A percentile compares a stretch with the other conserved stretches of the same genome.
These are phyloP conservation scores for Curvularia eragrostidis DNA, from an alignment of 2,329 filamentous ascomycete species.

Conservation along the genomic window DNA sequence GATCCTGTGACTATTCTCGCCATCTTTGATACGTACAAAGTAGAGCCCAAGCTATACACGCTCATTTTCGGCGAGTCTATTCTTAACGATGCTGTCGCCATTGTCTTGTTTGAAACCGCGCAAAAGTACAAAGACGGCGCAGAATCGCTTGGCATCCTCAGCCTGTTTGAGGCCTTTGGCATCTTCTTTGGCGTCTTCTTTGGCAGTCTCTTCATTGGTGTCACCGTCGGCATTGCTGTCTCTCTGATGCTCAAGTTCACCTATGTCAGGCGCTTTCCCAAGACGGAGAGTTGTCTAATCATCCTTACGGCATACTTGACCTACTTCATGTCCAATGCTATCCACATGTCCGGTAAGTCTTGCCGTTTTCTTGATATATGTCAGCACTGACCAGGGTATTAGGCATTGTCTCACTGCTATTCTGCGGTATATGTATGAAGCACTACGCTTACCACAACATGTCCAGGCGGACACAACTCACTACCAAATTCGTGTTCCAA, in stretches of 20 bases:
- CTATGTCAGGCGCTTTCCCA: slow-evolving; percentile 87
- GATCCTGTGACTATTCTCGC: slow-evolving; percentile 97
- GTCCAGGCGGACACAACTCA: slow-evolving; percentile 95
- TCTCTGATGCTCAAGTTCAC: slow-evolving; percentile 94
- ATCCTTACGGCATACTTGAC: slow-evolving; percentile 94
- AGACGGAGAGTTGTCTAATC: slow-evolving; percentile 95
- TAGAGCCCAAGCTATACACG: slow-evolving; percentile 97
- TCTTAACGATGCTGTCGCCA: slow-evolving; percentile 96
- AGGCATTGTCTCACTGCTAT: slow-evolving; percentile 95
- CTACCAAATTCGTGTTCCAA: slow-evolving; percentile 97
- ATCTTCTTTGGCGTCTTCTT: slow-evolving; percentile 97
- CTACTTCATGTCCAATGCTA: slow-evolving; percentile 96
- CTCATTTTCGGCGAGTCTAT: slow-evolving; percentile 99
- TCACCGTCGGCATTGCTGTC: slow-evolving; percentile 83
- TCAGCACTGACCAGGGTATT: slow-evolving; percentile 21
- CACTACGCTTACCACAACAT: slow-evolving; percentile 99
- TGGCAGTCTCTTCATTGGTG: slow-evolving; percentile 86
- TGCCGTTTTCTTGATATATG: background rate
- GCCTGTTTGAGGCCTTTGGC: slow-evolving; percentile 88
- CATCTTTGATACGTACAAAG: slow-evolving; percentile 99
- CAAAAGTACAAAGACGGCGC: slow-evolving; percentile 85
- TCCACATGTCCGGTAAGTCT: slow-evolving; percentile 87
- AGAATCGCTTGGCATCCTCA: slow-evolving; percentile 73
- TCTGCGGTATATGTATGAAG: slow-evolving; percentile 97
- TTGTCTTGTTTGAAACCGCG: slow-evolving; percentile 97